Conservation (phyloP, 768 basidiomycete genomes). For the Phlegmacium glaucopus region DNA sequence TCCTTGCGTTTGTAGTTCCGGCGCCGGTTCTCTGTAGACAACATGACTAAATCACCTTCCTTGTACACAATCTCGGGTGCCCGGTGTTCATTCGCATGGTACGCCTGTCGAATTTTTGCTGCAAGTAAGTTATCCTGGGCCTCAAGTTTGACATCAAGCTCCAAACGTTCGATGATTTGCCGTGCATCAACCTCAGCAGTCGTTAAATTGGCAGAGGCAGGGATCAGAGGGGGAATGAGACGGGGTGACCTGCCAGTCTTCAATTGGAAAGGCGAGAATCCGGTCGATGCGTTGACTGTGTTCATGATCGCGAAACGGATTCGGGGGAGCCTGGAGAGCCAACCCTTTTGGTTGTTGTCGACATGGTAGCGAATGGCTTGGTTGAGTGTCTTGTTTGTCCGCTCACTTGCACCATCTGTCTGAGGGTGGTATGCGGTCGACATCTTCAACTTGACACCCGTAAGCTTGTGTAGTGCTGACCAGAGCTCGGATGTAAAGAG, state of each 20-base stretch:
- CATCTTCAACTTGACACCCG: too few relatives aligned
- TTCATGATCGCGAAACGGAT: conserved; percentile 34
- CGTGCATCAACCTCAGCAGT: conserved; percentile 1
- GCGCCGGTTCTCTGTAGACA: conserved; percentile 29
- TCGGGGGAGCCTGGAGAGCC: conserved; percentile 21
- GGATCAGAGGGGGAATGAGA: conserved; percentile 22
- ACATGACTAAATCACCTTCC: conserved; percentile 32
- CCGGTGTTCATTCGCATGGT: conserved; percentile 26
- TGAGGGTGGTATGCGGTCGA: too few relatives aligned
- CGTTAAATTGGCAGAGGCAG: neutral
- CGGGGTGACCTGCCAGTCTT: conserved; percentile 17
- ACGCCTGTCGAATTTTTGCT: conserved; percentile 25
- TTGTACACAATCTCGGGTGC: conserved; percentile 17
- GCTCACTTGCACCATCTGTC: conserved; percentile 30
- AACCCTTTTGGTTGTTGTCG: conserved; percentile 28
- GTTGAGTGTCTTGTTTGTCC: conserved; percentile 30
- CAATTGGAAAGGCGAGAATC: conserved; percentile 31
- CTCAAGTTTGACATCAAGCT: conserved; percentile 8
- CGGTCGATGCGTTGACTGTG: conserved; percentile 26
- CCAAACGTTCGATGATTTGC: neutral
- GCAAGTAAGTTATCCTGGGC: conserved; percentile 28
- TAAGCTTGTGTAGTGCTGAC: too few relatives aligned
- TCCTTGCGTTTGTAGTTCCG: conserved; percentile 27
- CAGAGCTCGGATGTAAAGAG: too few relatives aligned
- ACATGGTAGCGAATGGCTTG: conserved; percentile 27